These are phyloP conservation scores for Gymnopus androsaceus DNA, from an alignment of 1,284 basidiomycete species.

Conservation along the genomic window DNA sequence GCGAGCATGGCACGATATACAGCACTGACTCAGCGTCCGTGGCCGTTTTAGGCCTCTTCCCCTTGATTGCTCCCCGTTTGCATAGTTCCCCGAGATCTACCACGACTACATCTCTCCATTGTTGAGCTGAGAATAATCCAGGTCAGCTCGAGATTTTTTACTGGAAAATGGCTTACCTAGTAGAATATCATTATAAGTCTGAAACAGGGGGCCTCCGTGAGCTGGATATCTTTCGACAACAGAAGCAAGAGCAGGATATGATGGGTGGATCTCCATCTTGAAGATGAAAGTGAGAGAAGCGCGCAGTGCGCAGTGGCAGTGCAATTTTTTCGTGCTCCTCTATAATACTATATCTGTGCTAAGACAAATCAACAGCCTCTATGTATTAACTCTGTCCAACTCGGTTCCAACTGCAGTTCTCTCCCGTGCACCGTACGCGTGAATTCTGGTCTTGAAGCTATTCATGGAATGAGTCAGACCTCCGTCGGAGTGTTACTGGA, in stretches of 20 bases:
- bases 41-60: slow-evolving; percentile 52
- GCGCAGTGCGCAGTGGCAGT: no score
- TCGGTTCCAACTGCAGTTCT: no score
- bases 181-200: slow-evolving; percentile 62
- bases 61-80: slow-evolving; percentile 59
- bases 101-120: slow-evolving; percentile 66
- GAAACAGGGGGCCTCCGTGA: slow-evolving; percentile 52
- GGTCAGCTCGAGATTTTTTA: slow-evolving; percentile 3
- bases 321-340: no score
- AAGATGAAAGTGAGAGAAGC: not conserved
- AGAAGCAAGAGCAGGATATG: slow-evolving; percentile 34
- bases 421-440: no score
- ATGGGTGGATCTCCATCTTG: slow-evolving; percentile 9
- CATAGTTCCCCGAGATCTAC: slow-evolving; percentile 56
- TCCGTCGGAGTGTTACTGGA: no score
- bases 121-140: slow-evolving; percentile 51
- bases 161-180: slow-evolving; percentile 34
- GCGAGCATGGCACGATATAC: slow-evolving; percentile 66
- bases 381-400: no score
- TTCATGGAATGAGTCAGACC: no score
- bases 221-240: slow-evolving; percentile 55
- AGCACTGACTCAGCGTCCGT: slow-evolving; percentile 28
- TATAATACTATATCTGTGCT: no score
- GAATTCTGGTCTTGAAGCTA: no score
- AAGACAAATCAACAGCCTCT: no score